Percentiles rank a stretch among this genome's conserved stretches.
phyloP scores from a whole-genome alignment of 768 basidiomycete species.

The Imleria badia region DNA sequence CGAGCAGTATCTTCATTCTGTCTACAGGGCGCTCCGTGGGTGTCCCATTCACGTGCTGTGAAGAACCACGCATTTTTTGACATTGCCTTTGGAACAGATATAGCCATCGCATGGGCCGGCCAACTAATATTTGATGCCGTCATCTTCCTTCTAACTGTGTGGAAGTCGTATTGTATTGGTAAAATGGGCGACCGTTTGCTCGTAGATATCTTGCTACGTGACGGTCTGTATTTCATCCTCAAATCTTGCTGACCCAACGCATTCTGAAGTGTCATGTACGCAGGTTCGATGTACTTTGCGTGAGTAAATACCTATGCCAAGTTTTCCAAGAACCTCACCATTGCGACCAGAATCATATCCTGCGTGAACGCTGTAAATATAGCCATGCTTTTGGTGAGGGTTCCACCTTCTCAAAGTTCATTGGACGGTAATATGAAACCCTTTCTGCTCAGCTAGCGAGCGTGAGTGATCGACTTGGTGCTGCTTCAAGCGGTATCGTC shows the following conservation, averaged over 20 bases:
- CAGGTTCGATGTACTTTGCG: conserved; percentile 22
- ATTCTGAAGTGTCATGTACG: neutral
- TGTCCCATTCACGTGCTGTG: neutral
- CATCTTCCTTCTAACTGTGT: conserved; percentile 22
- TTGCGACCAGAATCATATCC: conserved; percentile 13
- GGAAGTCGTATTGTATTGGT: conserved; percentile 9
- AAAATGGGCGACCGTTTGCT: conserved; percentile 3
- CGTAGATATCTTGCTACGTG: conserved; percentile 14
- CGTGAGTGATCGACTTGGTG: conserved; percentile 4
- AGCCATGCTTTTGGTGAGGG: conserved; percentile 10
- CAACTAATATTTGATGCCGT: conserved; percentile 22
- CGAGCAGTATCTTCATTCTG: neutral
- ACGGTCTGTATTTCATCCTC: conserved; percentile 9
- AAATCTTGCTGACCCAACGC: neutral
- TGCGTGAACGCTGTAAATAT: conserved; percentile 9
- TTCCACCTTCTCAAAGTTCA: neutral
- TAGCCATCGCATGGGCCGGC: conserved; percentile 4
- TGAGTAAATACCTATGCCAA: neutral
- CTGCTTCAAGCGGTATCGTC: neutral
- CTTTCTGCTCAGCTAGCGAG: neutral
- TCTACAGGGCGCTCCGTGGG: conserved; percentile 13
- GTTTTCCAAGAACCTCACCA: neutral
- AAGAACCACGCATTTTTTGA: neutral
- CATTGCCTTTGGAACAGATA: neutral
- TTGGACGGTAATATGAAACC: neutral